These are phyloP conservation scores for Exophiala dermatitidis DNA, from an alignment of 2,329 filamentous ascomycete genomes.

Conservation along the genomic window DNA sequence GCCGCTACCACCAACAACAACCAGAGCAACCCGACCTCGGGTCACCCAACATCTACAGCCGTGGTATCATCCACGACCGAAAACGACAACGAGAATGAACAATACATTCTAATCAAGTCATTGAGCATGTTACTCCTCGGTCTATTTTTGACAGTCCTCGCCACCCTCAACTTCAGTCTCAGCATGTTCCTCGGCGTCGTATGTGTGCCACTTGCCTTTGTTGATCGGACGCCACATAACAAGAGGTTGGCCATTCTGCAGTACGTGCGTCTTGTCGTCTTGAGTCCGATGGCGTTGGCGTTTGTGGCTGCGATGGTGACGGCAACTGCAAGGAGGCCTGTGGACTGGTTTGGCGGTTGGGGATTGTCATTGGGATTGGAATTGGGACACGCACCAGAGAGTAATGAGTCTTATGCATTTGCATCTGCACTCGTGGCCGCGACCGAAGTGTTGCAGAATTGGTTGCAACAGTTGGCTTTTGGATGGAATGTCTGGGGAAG, in stretches of 20 bases:
- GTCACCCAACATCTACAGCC: too few species aligned
- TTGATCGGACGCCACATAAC: constrained; percentile 29
- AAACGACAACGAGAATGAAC: neutral
- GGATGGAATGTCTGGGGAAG: constrained; percentile 85
- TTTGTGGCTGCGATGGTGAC: too few species aligned
- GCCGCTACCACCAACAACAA: too few species aligned
- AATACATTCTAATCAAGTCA: constrained; percentile 61
- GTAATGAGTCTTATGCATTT: too few species aligned
- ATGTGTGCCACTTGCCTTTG: constrained; percentile 71
- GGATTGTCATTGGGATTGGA: too few species aligned
- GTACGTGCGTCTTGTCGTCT: constrained; percentile 49
- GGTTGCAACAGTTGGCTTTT: constrained; percentile 62
- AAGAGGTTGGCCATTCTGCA: constrained; percentile 29
- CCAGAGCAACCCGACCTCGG: too few species aligned
- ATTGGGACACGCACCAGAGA: too few species aligned
- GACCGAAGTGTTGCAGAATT: constrained; percentile 33
- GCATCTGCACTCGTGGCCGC: too few species aligned
- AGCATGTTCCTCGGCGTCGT: constrained; percentile 77
- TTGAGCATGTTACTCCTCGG: constrained; percentile 90
- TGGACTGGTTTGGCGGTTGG: too few species aligned
- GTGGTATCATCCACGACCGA: too few species aligned
- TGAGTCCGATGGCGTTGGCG: constrained; percentile 50
- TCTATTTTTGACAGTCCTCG: constrained; percentile 83
- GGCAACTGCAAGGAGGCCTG: too few species aligned
- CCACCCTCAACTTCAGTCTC: constrained; percentile 91